Base-by-base conservation (phyloP, 2,329 filamentous ascomycete genomes). In the Colletotrichum destructivum region DNA sequence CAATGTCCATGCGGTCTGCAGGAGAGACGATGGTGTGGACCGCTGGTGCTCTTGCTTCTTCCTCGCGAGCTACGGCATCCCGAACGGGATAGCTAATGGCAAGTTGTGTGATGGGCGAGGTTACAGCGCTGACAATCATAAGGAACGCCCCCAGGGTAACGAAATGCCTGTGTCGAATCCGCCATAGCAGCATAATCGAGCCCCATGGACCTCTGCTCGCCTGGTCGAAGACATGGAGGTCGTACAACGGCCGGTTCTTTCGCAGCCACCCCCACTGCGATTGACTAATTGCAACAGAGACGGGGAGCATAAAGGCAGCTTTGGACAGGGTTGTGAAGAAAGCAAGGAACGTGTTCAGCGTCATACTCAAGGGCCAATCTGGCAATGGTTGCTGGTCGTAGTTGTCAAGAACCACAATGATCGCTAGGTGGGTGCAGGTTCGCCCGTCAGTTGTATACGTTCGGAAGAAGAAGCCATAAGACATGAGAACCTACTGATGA, bases 311-410 rank as follows among this genome's bases (percentile, higher is more conserved):
- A 35, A 74, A 66, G 3, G 71, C 68, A 0, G 69, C 66, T 21
- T 73, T 73, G 40, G 66, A n/a, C 6, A 69, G 46, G 21, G 71
- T 73, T 6, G 73, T 63, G 23, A 72, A 57, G 35, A 75, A 56
- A 5, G 71, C 73, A 0, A 75, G 62, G 26, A 75, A 73, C 1
- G 74, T 69, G 56, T 74, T 74, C n/a, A 74, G 63, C 3, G 60
- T 74, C 42, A 73, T 62, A 15, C 52, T 44, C 5, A 69, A 31
- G 2, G 74, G 73, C 68, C 72, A 73, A 38, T 55, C 35, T 8
- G 56, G 64, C 13, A 67, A 15, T 11, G 46, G n/a, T 40, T 62
- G 35, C 18, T 67, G 23, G 21, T 61, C 57, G 15, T 52, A 62
- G n/a, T 35, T 47, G 57, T 18, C 16, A 44, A 67, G 56, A 2